A percentile compares a stretch with the other conserved stretches of the same genome.
Conservation (phyloP, 2,329 filamentous ascomycete genomes). For the Venturia effusa region DNA sequence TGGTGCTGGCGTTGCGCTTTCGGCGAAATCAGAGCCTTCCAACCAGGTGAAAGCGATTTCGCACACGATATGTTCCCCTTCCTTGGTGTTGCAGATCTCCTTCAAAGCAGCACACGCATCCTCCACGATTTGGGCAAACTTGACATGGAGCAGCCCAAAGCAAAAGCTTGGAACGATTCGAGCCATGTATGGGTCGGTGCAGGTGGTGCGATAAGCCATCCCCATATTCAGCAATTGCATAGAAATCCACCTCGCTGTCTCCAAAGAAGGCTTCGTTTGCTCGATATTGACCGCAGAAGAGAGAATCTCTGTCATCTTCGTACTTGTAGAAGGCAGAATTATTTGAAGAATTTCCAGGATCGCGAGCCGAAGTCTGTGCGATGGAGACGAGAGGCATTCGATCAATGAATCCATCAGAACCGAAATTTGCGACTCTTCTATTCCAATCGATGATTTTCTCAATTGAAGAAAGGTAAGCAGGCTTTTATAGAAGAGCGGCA, state of each 20-base stretch:
- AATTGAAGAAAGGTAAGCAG: conserved; percentile 34
- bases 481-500: conserved; percentile 55
- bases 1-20: not conserved
- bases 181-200: conserved; percentile 51
- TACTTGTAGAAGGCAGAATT: conserved; percentile 39
- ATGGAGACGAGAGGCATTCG: conserved; percentile 63
- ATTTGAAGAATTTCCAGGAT: conserved; percentile 62
- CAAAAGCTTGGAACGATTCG: conserved; percentile 69
- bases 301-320: conserved; percentile 42
- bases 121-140: conserved; percentile 78
- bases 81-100: conserved; percentile 57
- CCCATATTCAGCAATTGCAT: conserved; percentile 79
- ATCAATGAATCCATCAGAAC: conserved; percentile 55
- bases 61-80: conserved; percentile 62
- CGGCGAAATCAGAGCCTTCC: conserved; percentile 25
- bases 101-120: conserved; percentile 68
- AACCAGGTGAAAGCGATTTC: conserved; percentile 54
- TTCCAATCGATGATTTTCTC: not conserved
- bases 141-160: conserved; percentile 81
- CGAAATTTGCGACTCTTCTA: conserved; percentile 47
- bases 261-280: conserved; percentile 63
- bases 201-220: conserved; percentile 48
- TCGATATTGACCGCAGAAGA: conserved; percentile 68
- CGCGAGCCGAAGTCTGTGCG: conserved; percentile 60
- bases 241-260: conserved; percentile 64